Base-by-base conservation (phyloP, 768 basidiomycete species). In the Mycena kentingensis region DNA sequence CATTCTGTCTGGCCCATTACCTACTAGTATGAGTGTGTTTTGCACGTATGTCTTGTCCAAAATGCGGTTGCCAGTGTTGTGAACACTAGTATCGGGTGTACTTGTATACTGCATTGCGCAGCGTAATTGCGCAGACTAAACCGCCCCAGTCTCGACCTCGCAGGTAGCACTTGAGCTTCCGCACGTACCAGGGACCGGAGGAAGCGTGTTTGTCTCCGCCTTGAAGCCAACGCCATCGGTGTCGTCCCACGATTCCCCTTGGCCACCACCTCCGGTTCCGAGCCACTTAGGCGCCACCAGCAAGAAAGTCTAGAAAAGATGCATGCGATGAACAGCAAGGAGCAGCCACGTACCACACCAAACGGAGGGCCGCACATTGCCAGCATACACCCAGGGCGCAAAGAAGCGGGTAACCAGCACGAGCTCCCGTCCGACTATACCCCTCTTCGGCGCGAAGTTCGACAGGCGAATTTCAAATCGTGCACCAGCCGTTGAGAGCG, bases 181-280 rank as follows among this genome's bases (percentile, higher is more conserved):
- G 55, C n/a, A n/a, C n/a, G n/a, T n/a, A n/a, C n/a, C n/a, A n/a
- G n/a, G n/a, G n/a, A n/a, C n/a, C n/a, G n/a, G n/a, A n/a, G n/a
- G n/a, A n/a, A n/a, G n/a, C n/a, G n/a, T n/a, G n/a, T n/a, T n/a
- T n/a, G n/a, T 15, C 0, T 49, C 59, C 19, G 52, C 57, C 46
- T 70, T 67, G 70, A 98, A 98, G 22, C 70, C 76, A 46, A 97
- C 72, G 22, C 85, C 86, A 3, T 60, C 70, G 60, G 95, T 96
- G 66, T 93, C 95, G 71, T 98, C 96, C 96, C 96, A 98, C 79
- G 87, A 89, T 72, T 98, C 95, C 1, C 81, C 80, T n/a, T 10
- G 24, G 5, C 52, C 27, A 16, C 49, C 58, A 2, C 58, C 55
- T 47, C 57, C 61, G 8, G 28, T 46, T 54, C 37, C 49, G 36